These are phyloP conservation scores for Endothia cerciana DNA, from an alignment of 2,329 filamentous ascomycete genomes.

Conservation along the genomic window DNA sequence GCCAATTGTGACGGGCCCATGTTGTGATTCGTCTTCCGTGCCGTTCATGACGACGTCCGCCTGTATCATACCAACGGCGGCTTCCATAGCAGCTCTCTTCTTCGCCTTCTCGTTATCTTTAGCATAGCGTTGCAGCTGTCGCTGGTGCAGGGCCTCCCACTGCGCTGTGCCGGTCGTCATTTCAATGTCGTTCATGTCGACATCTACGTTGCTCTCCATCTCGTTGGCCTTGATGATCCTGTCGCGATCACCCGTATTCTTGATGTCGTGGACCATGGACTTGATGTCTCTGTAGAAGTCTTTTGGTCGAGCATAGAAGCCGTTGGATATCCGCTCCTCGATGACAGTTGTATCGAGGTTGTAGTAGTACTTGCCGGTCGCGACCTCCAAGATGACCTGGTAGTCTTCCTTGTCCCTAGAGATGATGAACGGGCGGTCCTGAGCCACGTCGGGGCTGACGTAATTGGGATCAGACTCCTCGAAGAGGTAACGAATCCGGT, in stretches of 20 bases:
- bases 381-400: slow-evolving; percentile 74
- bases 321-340: slow-evolving; percentile 94
- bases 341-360: slow-evolving; percentile 93
- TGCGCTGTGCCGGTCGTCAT: slow-evolving; percentile 59
- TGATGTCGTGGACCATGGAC: slow-evolving; percentile 81
- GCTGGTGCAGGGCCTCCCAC: slow-evolving; percentile 61
- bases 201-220: slow-evolving; percentile 88
- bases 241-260: slow-evolving; percentile 79
- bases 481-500: slow-evolving; percentile 78
- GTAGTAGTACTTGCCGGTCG: slow-evolving; percentile 86
- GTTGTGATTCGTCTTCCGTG: slow-evolving; percentile 1
- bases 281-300: slow-evolving; percentile 91
- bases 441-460: slow-evolving; percentile 63
- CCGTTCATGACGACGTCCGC: slow-evolving; percentile 13
- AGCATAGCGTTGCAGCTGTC: slow-evolving; percentile 69
- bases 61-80: slow-evolving; percentile 51
- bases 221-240: slow-evolving; percentile 87
- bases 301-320: slow-evolving; percentile 88
- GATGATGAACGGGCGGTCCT: slow-evolving; percentile 76
- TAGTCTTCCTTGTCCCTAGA: slow-evolving; percentile 79
- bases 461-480: slow-evolving; percentile 79
- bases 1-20: slow-evolving; percentile 61
- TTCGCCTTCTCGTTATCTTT: slow-evolving; percentile 63
- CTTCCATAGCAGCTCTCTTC: slow-evolving; percentile 67
- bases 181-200: slow-evolving; percentile 83